Evolutionary conservation across 2,329 filamentous ascomycete genomes (phyloP).

Genomic region (Ustulina deusta): DNA sequence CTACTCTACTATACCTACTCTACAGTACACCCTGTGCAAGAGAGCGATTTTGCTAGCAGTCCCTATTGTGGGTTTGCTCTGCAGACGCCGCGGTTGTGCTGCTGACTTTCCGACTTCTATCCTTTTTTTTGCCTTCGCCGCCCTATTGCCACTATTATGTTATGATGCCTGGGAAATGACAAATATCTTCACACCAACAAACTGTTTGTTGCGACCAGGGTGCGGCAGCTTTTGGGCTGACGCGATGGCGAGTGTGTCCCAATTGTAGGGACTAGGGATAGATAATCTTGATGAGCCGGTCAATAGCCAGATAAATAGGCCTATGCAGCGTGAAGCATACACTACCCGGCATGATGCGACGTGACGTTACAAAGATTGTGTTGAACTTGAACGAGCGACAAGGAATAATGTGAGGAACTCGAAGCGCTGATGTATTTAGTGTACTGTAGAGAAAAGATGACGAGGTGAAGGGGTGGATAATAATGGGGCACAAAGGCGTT

Average conservation of each 20-base stretch:
- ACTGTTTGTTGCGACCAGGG: conserved; percentile 33
- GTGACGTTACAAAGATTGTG: conserved; percentile 36
- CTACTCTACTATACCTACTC: conserved; percentile 13
- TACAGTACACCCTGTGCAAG: conserved; percentile 11
- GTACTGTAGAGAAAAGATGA: neutral
- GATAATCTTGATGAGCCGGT: conserved; percentile 32
- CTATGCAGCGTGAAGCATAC: conserved; percentile 33
- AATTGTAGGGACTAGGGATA: conserved; percentile 14
- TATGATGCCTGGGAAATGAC: conserved; percentile 42
- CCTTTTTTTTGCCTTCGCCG: conserved; percentile 24
- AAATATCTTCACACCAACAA: conserved; percentile 41
- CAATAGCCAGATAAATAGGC: conserved; percentile 26
- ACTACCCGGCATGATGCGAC: conserved; percentile 36
- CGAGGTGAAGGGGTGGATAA: conserved; percentile 7
- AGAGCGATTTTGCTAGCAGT: conserved; percentile 25
- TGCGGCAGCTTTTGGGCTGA: conserved; percentile 34
- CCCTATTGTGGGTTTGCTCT: conserved; percentile 29
- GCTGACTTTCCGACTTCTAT: conserved; percentile 36
- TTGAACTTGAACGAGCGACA: conserved; percentile 24
- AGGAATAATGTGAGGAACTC: conserved; percentile 22
- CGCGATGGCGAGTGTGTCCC: conserved; percentile 29
- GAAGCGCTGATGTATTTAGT: conserved; percentile 17
- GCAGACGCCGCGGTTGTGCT: conserved; percentile 33
- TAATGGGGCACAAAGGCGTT: conserved; percentile 11
- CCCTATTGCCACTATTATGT: conserved; percentile 36